Evolutionary conservation across 1,284 basidiomycete species (phyloP).

Genomic region (Boletellus sp.): DNA sequence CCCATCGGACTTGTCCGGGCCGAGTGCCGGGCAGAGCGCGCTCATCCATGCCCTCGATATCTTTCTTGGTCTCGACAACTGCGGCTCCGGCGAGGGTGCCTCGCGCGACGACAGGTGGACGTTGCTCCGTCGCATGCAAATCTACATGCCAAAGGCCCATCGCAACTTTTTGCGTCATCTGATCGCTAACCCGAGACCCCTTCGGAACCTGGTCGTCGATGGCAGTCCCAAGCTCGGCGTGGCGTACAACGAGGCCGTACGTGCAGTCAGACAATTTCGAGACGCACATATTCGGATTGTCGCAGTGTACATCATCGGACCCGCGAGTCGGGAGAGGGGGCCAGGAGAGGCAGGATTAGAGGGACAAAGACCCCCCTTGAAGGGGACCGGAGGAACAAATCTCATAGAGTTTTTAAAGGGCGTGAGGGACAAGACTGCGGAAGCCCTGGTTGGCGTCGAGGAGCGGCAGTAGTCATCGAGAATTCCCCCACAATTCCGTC

Average conservation of each 20-base stretch:
- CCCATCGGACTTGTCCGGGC: conserved; percentile 75
- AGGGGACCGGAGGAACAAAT: conserved; percentile 71
- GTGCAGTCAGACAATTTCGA: conserved; percentile 55
- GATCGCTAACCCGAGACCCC: conserved; percentile 52
- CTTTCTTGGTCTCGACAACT: conserved; percentile 81
- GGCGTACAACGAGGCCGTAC: conserved; percentile 59
- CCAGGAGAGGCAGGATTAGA: conserved; percentile 9
- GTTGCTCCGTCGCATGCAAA: conserved; percentile 79
- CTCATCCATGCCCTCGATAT: conserved; percentile 87
- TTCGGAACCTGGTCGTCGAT: conserved; percentile 37
- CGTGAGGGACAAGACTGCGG: conserved; percentile 16
- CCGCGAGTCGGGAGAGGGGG: conserved; percentile 43
- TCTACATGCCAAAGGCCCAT: conserved; percentile 91
- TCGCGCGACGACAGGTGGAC: conserved; percentile 28
- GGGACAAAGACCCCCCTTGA: conserved; percentile 22
- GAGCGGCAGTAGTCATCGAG: too few relatives aligned
- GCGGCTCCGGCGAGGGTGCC: conserved; percentile 17
- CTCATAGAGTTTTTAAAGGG: conserved; percentile 33
- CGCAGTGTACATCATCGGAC: conserved; percentile 80
- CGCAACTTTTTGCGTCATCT: conserved; percentile 86
- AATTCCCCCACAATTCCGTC: too few relatives aligned
- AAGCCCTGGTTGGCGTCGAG: conserved; percentile 10
- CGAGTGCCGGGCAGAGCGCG: conserved; percentile 88
- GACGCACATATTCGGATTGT: conserved; percentile 85
- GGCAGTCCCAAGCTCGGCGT: conserved; percentile 39